Evolutionary conservation across 768 basidiomycete genomes (phyloP), one percentile per base, ranked within the genome.

Genomic region (Boletus edulis): DNA sequence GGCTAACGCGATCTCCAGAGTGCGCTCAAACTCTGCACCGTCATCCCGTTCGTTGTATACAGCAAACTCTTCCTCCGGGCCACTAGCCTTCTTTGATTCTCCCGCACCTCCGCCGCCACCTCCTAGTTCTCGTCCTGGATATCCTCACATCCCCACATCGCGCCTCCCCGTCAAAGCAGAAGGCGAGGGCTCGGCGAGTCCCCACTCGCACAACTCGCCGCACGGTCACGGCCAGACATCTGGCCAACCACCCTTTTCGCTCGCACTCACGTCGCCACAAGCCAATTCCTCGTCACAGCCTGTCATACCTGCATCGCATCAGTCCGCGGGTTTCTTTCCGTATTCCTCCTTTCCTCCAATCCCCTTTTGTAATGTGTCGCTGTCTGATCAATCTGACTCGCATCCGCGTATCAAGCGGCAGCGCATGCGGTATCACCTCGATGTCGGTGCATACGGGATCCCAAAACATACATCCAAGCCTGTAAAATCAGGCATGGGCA

Each of bases 391-490:
- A 38, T 68, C 57, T 15, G 66, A 64, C 39, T 67, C 67, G 41
- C 67, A 64, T 43, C 69, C 66, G 37, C 66, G 62, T 41, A 55
- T 64, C 51, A 72, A 72, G 65, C 65, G 69, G 45, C 65, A 68
- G 24, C 62, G 63, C 46, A 66, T 64, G 59, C 66, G 76, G 35
- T 81, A 76, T 59, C 76, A 81, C 58, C 78, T 94, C 35, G 86
- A 91, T 47, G 83, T 86, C 14, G 91, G 88, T 15, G 91, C 91
- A 13, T 93, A 90, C 60, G 93, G 93, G 5, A 89, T 94, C 48
- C 86, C 93, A 0, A 95, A 95, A 69, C 69, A 64, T 39, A 54
- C 63, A 7, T 67, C 48, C 42, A 58, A 51, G 53, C 65, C 61
- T 49, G 59, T 42, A 10, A 70, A 72, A 29, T 56, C 74, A 66